These are phyloP conservation scores for Garcia nutans DNA, from an alignment of 345 rosid species.

Conservation along the genomic window DNA sequence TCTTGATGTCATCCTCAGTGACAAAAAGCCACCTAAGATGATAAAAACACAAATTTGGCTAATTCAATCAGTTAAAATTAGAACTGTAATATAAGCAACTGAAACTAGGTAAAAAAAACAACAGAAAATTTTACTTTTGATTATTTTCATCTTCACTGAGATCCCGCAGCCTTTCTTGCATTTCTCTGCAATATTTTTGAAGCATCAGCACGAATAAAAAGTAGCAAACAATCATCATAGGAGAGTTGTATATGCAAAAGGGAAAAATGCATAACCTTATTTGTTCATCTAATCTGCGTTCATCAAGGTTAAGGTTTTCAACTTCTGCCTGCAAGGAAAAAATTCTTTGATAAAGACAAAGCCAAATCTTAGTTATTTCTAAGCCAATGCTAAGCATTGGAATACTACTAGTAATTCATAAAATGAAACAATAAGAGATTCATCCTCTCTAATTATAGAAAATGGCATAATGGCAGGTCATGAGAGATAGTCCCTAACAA, in stretches of 20 bases:
- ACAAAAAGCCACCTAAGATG: slow-evolving; percentile 83
- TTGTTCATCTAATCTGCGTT: slow-evolving; percentile 58
- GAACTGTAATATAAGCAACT: neutral
- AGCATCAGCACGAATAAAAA: slow-evolving; percentile 31
- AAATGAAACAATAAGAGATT: neutral
- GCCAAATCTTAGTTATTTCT: neutral
- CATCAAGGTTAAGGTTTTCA: slow-evolving; percentile 65
- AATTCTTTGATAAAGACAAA: neutral
- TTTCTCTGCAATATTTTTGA: slow-evolving; percentile 56
- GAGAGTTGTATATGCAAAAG: slow-evolving; percentile 15
- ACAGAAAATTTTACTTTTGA: slow-evolving; percentile 53
- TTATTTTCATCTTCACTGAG: slow-evolving; percentile 87
- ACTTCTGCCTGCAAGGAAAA: slow-evolving; percentile 62
- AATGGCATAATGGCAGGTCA: neutral
- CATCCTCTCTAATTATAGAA: neutral
- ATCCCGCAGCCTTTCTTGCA: slow-evolving; percentile 81
- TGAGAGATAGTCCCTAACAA: neutral
- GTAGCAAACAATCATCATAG: slow-evolving; percentile 10
- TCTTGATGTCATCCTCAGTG: slow-evolving; percentile 95
- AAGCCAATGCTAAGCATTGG: neutral
- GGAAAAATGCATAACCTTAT: slow-evolving; percentile 44
- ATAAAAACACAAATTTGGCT: slow-evolving; percentile 28
- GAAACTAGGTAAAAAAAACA: slow-evolving; percentile 8
- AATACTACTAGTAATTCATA: neutral
- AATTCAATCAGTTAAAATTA: slow-evolving; percentile 10